Evolutionary conservation across 345 rosid genomes (phyloP), one percentile per base, ranked within the genome.

Genomic region (Lepidium aucheri): DNA sequence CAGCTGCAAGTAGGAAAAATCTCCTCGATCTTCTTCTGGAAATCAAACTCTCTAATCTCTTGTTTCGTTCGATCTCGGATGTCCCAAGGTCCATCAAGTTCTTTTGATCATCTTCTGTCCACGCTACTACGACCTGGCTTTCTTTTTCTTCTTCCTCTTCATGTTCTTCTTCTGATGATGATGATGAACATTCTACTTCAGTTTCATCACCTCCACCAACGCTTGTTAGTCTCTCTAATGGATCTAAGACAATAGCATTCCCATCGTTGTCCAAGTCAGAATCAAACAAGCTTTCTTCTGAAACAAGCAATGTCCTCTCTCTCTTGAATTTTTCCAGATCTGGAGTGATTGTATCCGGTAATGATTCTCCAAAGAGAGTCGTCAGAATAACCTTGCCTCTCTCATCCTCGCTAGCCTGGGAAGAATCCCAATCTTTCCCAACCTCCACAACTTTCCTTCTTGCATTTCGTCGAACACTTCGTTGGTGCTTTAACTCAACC

Each of bases 71-170:
- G 5, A 86, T 54, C 83, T 90, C 95, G 0, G 99, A 84, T 43
- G 83, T 49, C 22, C 99, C 97, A 6, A 90, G 89, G 68, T 94
- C 96, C 89, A 84, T 85, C 5, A 85, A 75, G 72, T 90, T 90
- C 82, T 88, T 84, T 68, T 87, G 91, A 72, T 90, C 95, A 73
- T 85, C 84, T 54, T 81, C 90, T 2, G 82, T 90, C 97, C 96
- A 90, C 71, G 79, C 86, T 16, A 70, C 35, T 4, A 84, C 81
- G 0, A 82, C 92, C 59, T 76, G 78, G 0, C 53, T 60, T 65
- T 77, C 85, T 18, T 75, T 78, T 13, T 72, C 85, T 3, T 79
- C 85, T 4, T 73, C 82, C 0, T 78, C 79, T 5, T 79, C 82
- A 8, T 57, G 83, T 4, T 79, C 85, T 3, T 55, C 75, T 7